Conservation (phyloP, 257 asterid species). For the Paulownia fortunei region DNA sequence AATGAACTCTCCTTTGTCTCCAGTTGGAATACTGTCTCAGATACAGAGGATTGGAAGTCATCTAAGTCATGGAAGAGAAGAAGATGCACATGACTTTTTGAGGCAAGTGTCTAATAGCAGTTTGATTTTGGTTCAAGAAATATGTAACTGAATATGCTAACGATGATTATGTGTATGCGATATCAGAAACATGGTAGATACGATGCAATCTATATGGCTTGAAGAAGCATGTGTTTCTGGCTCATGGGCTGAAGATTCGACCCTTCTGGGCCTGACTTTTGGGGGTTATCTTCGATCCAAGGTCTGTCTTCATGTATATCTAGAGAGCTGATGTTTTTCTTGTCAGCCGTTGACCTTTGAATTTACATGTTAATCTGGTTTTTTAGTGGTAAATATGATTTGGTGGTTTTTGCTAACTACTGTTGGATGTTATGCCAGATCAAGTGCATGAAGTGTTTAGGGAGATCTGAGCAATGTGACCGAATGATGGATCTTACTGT, state of each 20-base stretch:
- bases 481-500: conserved; percentile 57
- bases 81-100: conserved; percentile 67
- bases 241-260: conserved; percentile 49
- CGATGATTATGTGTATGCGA: neutral
- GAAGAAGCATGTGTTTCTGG: conserved; percentile 52
- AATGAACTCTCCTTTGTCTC: conserved; percentile 45
- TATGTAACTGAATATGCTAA: conserved; percentile 12
- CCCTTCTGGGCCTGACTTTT: conserved; percentile 58
- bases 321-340: neutral
- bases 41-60: conserved; percentile 48
- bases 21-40: conserved; percentile 54
- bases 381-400: neutral
- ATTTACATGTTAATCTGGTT: neutral
- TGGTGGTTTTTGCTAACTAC: conserved; percentile 10
- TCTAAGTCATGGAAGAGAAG: conserved; percentile 51
- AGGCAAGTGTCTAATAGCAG: conserved; percentile 32
- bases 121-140: neutral
- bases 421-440: conserved; percentile 36
- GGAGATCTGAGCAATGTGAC: conserved; percentile 48
- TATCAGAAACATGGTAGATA: conserved; percentile 46
- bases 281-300: conserved; percentile 66
- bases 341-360: neutral
- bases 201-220: conserved; percentile 54
- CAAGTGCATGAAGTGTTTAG: conserved; percentile 53
- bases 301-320: conserved; percentile 36